Evolutionary conservation across 768 basidiomycete genomes (phyloP).

Genomic region (Lactarius evosmus): DNA sequence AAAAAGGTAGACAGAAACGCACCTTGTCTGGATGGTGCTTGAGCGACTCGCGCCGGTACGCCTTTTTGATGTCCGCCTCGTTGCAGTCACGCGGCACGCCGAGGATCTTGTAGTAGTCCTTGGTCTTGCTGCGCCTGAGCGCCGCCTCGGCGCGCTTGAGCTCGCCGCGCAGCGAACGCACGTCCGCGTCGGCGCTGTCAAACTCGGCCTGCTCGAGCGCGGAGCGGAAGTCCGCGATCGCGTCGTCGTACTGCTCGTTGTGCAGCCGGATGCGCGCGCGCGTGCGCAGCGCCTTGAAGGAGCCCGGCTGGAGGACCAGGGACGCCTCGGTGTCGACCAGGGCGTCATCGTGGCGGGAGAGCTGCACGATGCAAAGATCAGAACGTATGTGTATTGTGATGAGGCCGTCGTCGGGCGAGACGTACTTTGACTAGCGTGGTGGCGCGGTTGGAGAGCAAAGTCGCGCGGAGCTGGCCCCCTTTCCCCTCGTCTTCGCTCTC

Average conservation of each 20-base stretch:
- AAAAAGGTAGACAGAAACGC: conserved; percentile 16
- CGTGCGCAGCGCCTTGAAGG: conserved; percentile 85
- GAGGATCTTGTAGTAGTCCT: conserved; percentile 86
- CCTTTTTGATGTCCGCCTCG: conserved; percentile 84
- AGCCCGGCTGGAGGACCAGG: conserved; percentile 55
- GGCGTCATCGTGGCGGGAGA: conserved; percentile 64
- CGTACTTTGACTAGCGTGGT: conserved; percentile 73
- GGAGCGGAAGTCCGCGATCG: conserved; percentile 73
- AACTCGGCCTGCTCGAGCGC: conserved; percentile 69
- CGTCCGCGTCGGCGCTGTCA: conserved; percentile 63
- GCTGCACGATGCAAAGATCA: conserved; percentile 39
- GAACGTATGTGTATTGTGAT: conserved; percentile 19
- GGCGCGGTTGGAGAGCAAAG: conserved; percentile 79
- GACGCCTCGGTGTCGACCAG: conserved; percentile 69
- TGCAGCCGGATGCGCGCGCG: conserved; percentile 76
- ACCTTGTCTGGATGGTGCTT: conserved; percentile 88
- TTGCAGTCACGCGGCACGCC: conserved; percentile 55
- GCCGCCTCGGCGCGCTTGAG: conserved; percentile 78
- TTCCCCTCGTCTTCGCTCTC: conserved; percentile 64
- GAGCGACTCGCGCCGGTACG: conserved; percentile 80
- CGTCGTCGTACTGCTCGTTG: conserved; percentile 68
- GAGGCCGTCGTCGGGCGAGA: background rate
- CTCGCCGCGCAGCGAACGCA: conserved; percentile 58
- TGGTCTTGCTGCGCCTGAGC: conserved; percentile 84
- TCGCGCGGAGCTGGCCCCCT: conserved; percentile 79